Conservation (phyloP, 2,329 filamentous ascomycete species). For the Allantophomopsis lycopodina region DNA sequence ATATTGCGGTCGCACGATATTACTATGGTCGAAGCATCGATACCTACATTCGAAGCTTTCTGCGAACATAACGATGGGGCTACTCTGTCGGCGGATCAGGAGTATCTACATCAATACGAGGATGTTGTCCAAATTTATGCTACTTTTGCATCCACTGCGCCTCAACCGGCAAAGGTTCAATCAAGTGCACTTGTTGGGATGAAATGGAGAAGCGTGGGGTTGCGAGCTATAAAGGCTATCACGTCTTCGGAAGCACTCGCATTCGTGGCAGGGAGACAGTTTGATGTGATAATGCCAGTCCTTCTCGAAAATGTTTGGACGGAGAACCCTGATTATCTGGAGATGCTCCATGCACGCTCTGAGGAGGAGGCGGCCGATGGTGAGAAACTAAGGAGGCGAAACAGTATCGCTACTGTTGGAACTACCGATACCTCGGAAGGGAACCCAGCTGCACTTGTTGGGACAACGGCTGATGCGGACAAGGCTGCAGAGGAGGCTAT, state of each 20-base stretch:
- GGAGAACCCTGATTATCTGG: constrained; percentile 55
- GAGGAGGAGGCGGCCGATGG: constrained; percentile 56
- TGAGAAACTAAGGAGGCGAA: constrained; percentile 53
- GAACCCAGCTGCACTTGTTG: constrained; percentile 60
- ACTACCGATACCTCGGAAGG: constrained; percentile 51
- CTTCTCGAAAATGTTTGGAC: constrained; percentile 80
- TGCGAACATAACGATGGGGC: constrained; percentile 82
- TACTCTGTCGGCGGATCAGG: constrained; percentile 72
- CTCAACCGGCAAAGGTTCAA: constrained; percentile 32
- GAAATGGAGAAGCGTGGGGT: constrained; percentile 61
- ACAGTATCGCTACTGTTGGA: constrained; percentile 66
- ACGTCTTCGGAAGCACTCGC: constrained; percentile 68
- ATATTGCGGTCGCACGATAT: constrained; percentile 80
- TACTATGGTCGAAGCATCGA: constrained; percentile 81
- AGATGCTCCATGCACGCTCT: constrained; percentile 52
- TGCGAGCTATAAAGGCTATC: constrained; percentile 70
- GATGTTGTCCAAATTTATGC: constrained; percentile 71
- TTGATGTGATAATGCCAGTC: constrained; percentile 68
- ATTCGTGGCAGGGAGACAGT: constrained; percentile 61
- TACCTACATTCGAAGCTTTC: constrained; percentile 76
- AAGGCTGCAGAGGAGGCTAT: constrained; percentile 82
- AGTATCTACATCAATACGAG: constrained; percentile 72
- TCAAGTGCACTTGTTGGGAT: constrained; percentile 62
- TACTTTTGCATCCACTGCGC: constrained; percentile 57
- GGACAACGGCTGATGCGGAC: constrained; percentile 76